These are phyloP conservation scores for Sesbania bispinosa DNA, from an alignment of 306 rosid genomes.

Conservation along the genomic window DNA sequence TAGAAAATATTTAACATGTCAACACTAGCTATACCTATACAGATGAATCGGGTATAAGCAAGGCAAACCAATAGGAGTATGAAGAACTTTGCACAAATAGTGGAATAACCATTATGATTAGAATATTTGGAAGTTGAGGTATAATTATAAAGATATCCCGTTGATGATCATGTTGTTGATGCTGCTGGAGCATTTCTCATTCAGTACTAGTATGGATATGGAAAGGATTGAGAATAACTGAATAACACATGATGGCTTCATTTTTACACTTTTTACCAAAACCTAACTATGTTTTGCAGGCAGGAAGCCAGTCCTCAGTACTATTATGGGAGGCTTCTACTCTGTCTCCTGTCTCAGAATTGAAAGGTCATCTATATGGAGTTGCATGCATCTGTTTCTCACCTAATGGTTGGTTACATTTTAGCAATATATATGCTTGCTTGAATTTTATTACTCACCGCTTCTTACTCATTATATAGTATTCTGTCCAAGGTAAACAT, in stretches of 20 bases:
- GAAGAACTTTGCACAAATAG: neutral
- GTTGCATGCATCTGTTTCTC: conserved; percentile 69
- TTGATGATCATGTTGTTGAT: neutral
- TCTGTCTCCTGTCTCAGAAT: conserved; percentile 45
- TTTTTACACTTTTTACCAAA: neutral
- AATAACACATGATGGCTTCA: conserved; percentile 9
- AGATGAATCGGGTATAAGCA: neutral
- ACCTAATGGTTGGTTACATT: conserved; percentile 61
- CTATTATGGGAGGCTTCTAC: conserved; percentile 61
- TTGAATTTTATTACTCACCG: conserved; percentile 1
- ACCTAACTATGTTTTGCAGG: conserved; percentile 49
- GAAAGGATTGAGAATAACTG: neutral
- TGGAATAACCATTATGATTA: neutral
- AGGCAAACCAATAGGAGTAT: neutral
- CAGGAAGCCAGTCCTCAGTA: conserved; percentile 63
- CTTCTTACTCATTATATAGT: conserved; percentile 29
- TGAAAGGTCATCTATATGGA: conserved; percentile 64
- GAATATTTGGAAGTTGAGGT: neutral
- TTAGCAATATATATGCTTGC: conserved; percentile 5
- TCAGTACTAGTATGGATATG: conserved; percentile 11
- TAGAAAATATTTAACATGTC: too few relatives aligned
- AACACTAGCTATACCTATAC: neutral
- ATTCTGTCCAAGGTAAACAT: conserved; percentile 51
- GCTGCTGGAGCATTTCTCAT: neutral
- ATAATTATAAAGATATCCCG: neutral